These are phyloP conservation scores for Smithsoniella earleae DNA, from an alignment of 163 green algal genomes.

Conservation along the genomic window DNA sequence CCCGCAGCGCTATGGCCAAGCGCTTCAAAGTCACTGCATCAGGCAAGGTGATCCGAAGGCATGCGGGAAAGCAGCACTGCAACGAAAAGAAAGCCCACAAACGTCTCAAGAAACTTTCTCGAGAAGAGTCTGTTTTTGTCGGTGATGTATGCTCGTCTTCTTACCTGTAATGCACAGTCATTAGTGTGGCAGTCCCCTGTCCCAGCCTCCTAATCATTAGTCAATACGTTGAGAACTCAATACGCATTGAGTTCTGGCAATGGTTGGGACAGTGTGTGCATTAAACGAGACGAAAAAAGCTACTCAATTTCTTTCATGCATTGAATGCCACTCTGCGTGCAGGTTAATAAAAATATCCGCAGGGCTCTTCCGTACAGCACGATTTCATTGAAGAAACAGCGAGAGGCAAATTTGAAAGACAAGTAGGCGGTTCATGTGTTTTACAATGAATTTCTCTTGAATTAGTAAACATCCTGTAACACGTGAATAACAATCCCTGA, in stretches of 20 bases:
- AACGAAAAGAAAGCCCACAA: slow-evolving; percentile 75
- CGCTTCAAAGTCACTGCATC: slow-evolving; percentile 75
- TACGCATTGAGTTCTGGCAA: too few relatives aligned
- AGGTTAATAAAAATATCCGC: slow-evolving; percentile 20
- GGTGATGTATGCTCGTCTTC: slow-evolving; percentile 3
- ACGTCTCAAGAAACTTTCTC: not conserved
- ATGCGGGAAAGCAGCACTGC: slow-evolving; percentile 82
- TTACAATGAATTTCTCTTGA: too few relatives aligned
- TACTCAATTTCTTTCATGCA: not conserved
- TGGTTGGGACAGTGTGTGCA: too few relatives aligned
- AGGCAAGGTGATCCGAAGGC: slow-evolving; percentile 75
- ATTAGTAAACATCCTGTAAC: too few relatives aligned
- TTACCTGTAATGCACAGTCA: not conserved
- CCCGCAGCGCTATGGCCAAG: slow-evolving; percentile 52
- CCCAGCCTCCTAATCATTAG: not conserved
- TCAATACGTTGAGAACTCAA: too few relatives aligned
- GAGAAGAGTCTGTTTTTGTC: slow-evolving; percentile 9
- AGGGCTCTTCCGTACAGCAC: not conserved
- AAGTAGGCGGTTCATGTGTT: too few relatives aligned
- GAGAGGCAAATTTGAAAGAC: slow-evolving; percentile 27
- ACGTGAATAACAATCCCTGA: too few relatives aligned
- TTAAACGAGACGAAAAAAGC: too few relatives aligned
- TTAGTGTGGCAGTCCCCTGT: not conserved
- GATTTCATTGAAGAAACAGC: slow-evolving; percentile 26
- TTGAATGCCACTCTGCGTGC: not conserved